Conservation (phyloP, 208 protist species). For the Leishmania lainsoni region DNA sequence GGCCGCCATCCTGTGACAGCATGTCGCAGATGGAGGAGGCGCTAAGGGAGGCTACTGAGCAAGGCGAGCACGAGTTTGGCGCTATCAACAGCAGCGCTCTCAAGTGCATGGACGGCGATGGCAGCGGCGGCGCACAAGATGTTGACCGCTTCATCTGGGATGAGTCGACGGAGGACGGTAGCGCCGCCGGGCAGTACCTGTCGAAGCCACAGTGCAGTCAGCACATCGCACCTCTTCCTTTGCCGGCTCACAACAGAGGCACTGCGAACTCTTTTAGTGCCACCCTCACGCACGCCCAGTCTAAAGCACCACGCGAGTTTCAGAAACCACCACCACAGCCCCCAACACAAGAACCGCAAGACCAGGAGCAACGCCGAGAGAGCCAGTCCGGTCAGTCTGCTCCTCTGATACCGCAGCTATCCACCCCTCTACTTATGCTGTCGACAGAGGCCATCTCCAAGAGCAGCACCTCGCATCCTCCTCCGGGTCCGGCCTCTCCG, state of each 20-base stretch:
- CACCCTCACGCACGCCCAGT: background rate
- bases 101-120: background rate
- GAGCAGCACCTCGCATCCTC: background rate
- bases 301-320: background rate
- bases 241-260: background rate
- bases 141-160: background rate
- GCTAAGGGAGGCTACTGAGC: background rate
- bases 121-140: background rate
- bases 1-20: slow-evolving; percentile 21
- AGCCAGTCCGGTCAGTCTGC: background rate
- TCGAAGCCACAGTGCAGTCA: background rate
- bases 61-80: background rate
- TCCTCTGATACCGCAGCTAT: background rate
- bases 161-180: background rate
- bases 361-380: slow-evolving; percentile 1
- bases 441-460: background rate
- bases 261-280: slow-evolving; percentile 8
- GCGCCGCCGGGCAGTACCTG: background rate
- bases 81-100: background rate
- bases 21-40: slow-evolving; percentile 3
- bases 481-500: background rate
- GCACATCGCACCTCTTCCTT: background rate
- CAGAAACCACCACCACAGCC: background rate
- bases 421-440: background rate
- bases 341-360: slow-evolving; percentile 12